Evolutionary conservation across 83 land plant genomes (phyloP), one percentile per base, ranked within the genome.

Genomic region (Picea abies): DNA sequence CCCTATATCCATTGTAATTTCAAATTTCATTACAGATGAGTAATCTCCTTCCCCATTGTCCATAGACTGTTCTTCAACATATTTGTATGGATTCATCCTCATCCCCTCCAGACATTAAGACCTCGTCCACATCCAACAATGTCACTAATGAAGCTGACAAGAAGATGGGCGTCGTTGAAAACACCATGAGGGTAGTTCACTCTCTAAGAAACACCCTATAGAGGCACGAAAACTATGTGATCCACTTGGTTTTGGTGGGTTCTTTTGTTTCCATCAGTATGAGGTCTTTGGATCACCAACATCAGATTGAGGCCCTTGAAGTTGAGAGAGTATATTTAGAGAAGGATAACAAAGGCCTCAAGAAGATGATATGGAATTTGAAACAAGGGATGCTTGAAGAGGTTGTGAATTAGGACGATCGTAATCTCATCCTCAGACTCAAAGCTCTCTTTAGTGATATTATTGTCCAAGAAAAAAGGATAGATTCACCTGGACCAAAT

Each of bases 271-370:
- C 82, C 29, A 29, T 84, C 9, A 29, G 26, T 5, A 41, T 20
- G 15, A 81, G 85, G 20, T 84, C 85, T 4, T 14, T 47, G 23
- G 82, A 29, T 12, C 85, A 61, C 76, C 85, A 84, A 82, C 39
- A 60, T 14, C 76, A 84, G 77, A 84, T 84, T 75, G 85, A 84
- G 5, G 82, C 47, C 16, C 82, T 84, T 16, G 85, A 84, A 41
- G 82, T 41, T 26, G 82, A 84, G 77, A 84, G 41, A 78, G 26
- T 35, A 0, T 19, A 58, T 19, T 41, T 84, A 3, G 76, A 60
- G 25, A 3, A 23, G 29, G 44, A 49, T 2, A 80, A 79, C 65
- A 69, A 44, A 37, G 82, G 75, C 82, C 60, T 79, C 52, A 61
- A 83, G 83, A 35, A 63, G 83, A 44, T 35, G 73, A 67, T 84